Percentiles rank a stretch among this genome's conserved stretches.
phyloP scores from a whole-genome alignment of 345 rosid genomes.

The Dipteronia dyeriana region DNA sequence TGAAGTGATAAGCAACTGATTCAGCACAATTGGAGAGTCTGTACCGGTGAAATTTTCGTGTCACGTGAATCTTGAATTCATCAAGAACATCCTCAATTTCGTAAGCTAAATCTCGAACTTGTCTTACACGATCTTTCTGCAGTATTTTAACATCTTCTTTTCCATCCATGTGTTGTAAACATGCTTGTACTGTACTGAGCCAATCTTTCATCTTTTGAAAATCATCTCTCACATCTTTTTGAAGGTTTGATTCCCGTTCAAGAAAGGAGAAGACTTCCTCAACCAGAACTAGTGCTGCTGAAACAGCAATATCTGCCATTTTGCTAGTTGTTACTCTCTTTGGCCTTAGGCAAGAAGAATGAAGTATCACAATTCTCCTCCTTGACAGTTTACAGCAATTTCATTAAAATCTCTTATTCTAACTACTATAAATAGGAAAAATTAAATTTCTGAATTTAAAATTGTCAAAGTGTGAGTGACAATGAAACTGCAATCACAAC shows the following conservation, averaged over 20 bases:
- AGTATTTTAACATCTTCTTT: background rate
- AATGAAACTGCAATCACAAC: too few species aligned
- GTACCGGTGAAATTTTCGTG: background rate
- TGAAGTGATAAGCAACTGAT: background rate
- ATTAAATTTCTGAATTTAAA: too few species aligned
- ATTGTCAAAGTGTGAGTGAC: too few species aligned
- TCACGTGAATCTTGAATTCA: background rate
- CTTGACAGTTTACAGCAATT: too few species aligned
- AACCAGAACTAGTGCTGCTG: background rate
- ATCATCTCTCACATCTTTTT: background rate
- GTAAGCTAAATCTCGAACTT: background rate
- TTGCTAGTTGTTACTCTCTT: too few species aligned
- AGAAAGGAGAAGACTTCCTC: background rate
- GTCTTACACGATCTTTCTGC: too few species aligned
- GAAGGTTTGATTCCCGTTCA: background rate
- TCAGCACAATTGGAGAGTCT: background rate
- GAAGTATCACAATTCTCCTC: too few species aligned
- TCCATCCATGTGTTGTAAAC: slow-evolving; percentile 7
- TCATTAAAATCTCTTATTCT: too few species aligned
- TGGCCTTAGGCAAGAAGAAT: too few species aligned
- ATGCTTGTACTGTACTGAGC: background rate
- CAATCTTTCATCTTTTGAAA: background rate
- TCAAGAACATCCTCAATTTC: slow-evolving; percentile 2
- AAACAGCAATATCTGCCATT: background rate
- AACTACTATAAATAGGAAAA: too few species aligned